Percentiles rank a stretch among this genome's conserved stretches.
Evolutionary conservation across 345 rosid genomes (phyloP).

Genomic region (Pistacia atlantica): DNA sequence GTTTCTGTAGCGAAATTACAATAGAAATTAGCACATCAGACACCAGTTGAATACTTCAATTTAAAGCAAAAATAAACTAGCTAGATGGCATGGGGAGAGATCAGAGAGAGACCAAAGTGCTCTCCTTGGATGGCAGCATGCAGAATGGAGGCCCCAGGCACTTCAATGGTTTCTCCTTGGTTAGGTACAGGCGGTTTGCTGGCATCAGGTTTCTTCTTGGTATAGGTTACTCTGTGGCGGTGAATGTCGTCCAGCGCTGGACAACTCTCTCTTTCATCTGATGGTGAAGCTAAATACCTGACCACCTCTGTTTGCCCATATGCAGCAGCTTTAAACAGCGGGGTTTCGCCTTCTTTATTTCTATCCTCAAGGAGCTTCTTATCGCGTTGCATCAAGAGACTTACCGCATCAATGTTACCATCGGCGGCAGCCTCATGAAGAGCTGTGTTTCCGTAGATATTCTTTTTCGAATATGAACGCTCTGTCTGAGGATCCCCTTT

Average conservation of each 20-base stretch:
- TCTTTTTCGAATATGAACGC: neutral
- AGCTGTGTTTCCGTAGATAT: conserved; percentile 10
- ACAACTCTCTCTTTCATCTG: too few species aligned
- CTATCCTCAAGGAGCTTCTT: neutral
- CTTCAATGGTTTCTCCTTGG: too few species aligned
- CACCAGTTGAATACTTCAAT: too few species aligned
- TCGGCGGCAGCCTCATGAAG: conserved; percentile 21
- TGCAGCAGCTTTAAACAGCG: neutral
- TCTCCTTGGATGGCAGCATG: conserved; percentile 25
- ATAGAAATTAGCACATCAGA: too few species aligned
- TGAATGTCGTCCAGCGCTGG: too few species aligned
- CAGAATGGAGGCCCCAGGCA: conserved; percentile 13
- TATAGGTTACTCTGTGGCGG: too few species aligned
- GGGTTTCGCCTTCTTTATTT: neutral
- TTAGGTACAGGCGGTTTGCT: too few species aligned
- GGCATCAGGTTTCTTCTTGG: too few species aligned
- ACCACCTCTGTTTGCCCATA: neutral
- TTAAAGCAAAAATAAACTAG: too few species aligned
- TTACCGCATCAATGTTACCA: neutral
- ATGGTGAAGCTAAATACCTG: too few species aligned
- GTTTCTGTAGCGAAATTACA: neutral
- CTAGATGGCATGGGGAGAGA: neutral
- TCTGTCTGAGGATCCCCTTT: rapidly evolving
- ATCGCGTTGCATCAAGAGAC: neutral
- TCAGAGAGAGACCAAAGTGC: conserved; percentile 22